These are phyloP conservation scores for Saposhnikovia divaricata DNA, from an alignment of 129 eudicot genomes.

Conservation along the genomic window DNA sequence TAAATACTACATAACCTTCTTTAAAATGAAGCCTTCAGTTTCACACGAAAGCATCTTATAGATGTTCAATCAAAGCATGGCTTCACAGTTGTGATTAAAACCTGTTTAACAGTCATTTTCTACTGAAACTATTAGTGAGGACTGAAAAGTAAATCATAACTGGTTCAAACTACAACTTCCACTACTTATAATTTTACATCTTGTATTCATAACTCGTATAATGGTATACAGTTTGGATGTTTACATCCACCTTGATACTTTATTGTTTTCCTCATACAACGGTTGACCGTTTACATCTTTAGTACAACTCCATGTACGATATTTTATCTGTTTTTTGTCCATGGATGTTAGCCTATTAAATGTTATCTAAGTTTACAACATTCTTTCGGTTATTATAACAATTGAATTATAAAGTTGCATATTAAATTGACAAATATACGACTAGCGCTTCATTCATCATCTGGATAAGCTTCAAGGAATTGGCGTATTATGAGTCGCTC, in stretches of 20 bases:
- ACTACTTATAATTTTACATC: not conserved
- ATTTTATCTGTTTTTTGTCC: not conserved
- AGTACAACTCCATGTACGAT: not conserved
- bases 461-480: conserved; percentile 54
- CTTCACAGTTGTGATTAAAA: no score
- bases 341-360: not conserved
- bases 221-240: not conserved
- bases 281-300: not conserved
- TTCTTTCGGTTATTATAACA: conserved; percentile 3
- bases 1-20: no score
- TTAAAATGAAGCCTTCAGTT: no score
- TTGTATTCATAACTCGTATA: not conserved
- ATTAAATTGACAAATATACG: not conserved
- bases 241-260: not conserved
- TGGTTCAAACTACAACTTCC: not conserved
- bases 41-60: no score
- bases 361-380: not conserved
- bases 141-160: not conserved
- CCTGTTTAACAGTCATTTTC: not conserved
- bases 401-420: conserved; percentile 11
- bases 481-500: conserved; percentile 58
- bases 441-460: conserved; percentile 32
- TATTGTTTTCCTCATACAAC: not conserved
- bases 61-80: no score
- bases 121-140: not conserved